Conservation (phyloP, 768 basidiomycete species). For the Lentinula raphanica region DNA sequence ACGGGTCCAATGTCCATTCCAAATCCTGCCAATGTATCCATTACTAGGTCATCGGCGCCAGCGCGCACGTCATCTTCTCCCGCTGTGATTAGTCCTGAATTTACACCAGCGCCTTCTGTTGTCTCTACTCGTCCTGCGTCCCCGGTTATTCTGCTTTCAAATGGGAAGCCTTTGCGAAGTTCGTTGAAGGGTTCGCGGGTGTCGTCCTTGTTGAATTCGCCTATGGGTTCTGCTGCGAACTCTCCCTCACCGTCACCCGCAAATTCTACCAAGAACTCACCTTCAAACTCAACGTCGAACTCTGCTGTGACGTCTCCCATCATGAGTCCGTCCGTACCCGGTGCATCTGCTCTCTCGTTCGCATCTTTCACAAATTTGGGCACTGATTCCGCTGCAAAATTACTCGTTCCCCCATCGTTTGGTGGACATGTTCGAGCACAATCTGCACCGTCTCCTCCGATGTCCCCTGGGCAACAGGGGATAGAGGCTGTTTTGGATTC, state of each 20-base stretch:
- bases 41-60: background rate
- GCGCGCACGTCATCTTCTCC: background rate
- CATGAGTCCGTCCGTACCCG: background rate
- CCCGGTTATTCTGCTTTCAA: slow-evolving; percentile 47
- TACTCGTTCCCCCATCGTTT: background rate
- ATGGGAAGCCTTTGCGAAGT: slow-evolving; percentile 83
- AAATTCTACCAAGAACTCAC: background rate
- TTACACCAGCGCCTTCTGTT: background rate
- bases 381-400: background rate
- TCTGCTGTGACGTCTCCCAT: background rate
- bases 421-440: slow-evolving; percentile 26
- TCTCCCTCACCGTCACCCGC: background rate
- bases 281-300: background rate
- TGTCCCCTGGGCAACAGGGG: slow-evolving; percentile 34
- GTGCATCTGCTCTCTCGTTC: background rate
- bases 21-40: slow-evolving; percentile 12
- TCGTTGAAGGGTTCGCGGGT: slow-evolving; percentile 60
- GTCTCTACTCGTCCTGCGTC: slow-evolving; percentile 13
- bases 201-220: background rate
- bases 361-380: background rate
- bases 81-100: background rate
- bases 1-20: background rate
- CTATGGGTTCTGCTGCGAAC: background rate
- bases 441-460: slow-evolving; percentile 48
- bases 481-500: background rate